These are phyloP conservation scores for Hypoxylon perforatum DNA, from an alignment of 495 filamentous ascomycete genomes.

Conservation along the genomic window DNA sequence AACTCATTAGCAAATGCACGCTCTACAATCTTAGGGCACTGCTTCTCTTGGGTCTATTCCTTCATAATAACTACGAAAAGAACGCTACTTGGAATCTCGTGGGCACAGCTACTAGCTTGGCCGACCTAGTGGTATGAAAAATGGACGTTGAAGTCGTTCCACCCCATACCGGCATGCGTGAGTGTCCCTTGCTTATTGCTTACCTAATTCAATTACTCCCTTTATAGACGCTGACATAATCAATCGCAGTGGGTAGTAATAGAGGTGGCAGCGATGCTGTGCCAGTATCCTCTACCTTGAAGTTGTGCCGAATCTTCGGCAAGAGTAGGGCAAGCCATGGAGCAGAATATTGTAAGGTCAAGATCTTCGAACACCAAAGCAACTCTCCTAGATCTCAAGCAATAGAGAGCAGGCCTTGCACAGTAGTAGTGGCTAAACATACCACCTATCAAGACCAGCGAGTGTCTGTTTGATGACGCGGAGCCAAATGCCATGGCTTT, in stretches of 20 bases:
- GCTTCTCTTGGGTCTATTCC: constrained; percentile 49
- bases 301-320: constrained; percentile 18
- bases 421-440: constrained; percentile 22
- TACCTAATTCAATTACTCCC: too few species aligned
- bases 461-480: constrained; percentile 25
- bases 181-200: background rate
- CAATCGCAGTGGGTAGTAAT: constrained; percentile 18
- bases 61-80: constrained; percentile 53
- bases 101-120: constrained; percentile 52
- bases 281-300: constrained; percentile 11
- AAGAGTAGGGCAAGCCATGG: constrained; percentile 15
- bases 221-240: too few species aligned
- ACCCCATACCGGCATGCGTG: constrained; percentile 20
- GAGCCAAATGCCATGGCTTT: constrained; percentile 22
- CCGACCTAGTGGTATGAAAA: constrained; percentile 53
- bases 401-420: constrained; percentile 13
- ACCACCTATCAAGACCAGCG: constrained; percentile 20
- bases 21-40: constrained; percentile 56
- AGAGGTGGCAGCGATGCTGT: constrained; percentile 21
- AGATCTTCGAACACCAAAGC: constrained; percentile 5
- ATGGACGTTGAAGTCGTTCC: constrained; percentile 48
- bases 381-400: constrained; percentile 8
- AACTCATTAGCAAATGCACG: constrained; percentile 51
- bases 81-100: constrained; percentile 53
- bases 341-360: background rate